Percentiles rank a stretch among this genome's conserved stretches.
Conservation (phyloP, 805 yeast species). For the Deakozyma indianensis region DNA sequence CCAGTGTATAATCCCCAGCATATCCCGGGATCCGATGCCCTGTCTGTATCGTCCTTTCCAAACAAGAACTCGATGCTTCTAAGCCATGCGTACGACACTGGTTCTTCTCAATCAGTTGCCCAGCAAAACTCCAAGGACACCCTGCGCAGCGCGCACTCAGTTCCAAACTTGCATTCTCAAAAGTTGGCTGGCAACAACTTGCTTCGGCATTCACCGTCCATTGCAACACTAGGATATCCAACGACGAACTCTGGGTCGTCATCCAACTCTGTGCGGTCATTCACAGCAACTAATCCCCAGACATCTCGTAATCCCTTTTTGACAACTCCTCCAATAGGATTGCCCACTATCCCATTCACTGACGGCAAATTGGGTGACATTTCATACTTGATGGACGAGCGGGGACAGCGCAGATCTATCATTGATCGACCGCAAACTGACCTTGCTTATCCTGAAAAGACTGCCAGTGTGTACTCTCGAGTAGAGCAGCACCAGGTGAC, state of each 20-base stretch:
- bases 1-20: constrained; percentile 12
- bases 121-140: background rate
- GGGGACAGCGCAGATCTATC: background rate
- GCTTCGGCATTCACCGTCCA: background rate
- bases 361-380: background rate
- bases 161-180: constrained; percentile 8
- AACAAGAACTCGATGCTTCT: constrained; percentile 18
- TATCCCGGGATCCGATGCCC: constrained; percentile 8
- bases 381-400: background rate
- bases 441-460: background rate
- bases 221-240: constrained; percentile 4
- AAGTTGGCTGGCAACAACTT: background rate
- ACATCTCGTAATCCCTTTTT: background rate
- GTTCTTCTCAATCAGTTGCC: background rate
- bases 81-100: constrained; percentile 4
- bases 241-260: constrained; percentile 6
- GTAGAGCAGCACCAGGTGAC: background rate
- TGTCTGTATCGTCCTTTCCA: constrained; percentile 16
- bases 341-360: background rate
- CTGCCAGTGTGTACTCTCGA: background rate
- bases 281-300: background rate
- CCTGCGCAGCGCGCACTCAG: constrained; percentile 5
- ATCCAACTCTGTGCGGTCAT: constrained; percentile 2
- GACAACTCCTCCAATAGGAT: background rate
- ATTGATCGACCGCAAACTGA: background rate